A percentile compares a stretch with the other conserved stretches of the same genome.
These are phyloP conservation scores for Scenedesmus sp. DNA, from an alignment of 163 green algal genomes.

Conservation along the genomic window DNA sequence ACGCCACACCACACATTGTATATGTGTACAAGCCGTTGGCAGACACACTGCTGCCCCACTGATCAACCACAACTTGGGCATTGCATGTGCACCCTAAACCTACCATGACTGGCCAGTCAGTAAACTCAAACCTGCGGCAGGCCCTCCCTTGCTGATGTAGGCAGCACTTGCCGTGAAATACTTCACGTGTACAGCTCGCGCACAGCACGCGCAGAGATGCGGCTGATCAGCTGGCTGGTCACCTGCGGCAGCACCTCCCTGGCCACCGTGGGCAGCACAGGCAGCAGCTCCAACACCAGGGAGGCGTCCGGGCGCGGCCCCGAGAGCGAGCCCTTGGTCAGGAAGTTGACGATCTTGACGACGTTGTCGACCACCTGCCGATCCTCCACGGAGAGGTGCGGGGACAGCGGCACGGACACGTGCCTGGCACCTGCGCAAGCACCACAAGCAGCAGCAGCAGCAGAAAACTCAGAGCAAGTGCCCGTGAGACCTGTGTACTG, in stretches of 20 bases:
- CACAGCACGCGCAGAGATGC: constrained; percentile 84
- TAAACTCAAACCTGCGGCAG: too few species aligned
- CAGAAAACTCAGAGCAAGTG: too few species aligned
- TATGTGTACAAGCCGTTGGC: too few species aligned
- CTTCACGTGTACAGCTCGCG: constrained; percentile 78
- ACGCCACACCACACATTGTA: too few species aligned
- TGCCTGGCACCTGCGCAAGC: constrained; percentile 40
- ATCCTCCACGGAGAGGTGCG: constrained; percentile 80
- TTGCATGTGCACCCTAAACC: too few species aligned
- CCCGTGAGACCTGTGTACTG: too few species aligned
- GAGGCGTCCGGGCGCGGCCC: neutral
- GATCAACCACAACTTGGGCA: too few species aligned
- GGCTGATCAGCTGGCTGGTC: constrained; percentile 68
- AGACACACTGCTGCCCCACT: too few species aligned
- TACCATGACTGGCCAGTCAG: too few species aligned
- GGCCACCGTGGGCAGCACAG: constrained; percentile 87
- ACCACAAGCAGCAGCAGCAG: neutral
- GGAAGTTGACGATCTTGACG: constrained; percentile 88
- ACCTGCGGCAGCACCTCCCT: constrained; percentile 89
- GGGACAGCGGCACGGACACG: constrained; percentile 78
- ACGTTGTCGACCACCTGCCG: constrained; percentile 87
- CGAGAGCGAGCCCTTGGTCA: constrained; percentile 58
- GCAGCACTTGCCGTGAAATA: neutral
- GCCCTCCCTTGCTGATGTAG: too few species aligned
- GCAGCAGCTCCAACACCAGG: constrained; percentile 82